Conservation (phyloP, 768 basidiomycete species). For the Lactarius pseudohatsudake region DNA sequence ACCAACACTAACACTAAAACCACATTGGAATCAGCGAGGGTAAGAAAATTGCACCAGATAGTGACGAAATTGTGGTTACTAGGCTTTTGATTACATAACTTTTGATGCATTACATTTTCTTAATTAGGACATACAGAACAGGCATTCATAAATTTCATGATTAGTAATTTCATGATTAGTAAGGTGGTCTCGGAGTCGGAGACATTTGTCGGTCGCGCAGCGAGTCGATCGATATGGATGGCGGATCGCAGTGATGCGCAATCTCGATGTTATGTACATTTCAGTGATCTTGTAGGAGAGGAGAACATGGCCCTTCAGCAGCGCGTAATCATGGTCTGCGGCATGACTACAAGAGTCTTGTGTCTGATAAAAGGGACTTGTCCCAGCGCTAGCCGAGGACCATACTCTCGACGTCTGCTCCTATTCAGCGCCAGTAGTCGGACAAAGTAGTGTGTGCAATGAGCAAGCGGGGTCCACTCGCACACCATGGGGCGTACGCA, state of each 20-base stretch:
- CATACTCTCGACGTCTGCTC: neutral
- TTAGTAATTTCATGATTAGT: no score
- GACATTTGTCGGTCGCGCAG: no score
- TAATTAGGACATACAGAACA: no score
- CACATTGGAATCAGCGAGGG: neutral
- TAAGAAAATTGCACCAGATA: neutral
- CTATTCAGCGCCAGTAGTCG: neutral
- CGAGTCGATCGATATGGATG: neutral
- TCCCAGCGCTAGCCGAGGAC: neutral
- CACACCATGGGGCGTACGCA: slow-evolving; percentile 17
- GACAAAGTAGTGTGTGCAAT: neutral
- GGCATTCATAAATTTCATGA: no score
- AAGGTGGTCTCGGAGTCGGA: no score
- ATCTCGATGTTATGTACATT: neutral
- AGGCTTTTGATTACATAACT: no score
- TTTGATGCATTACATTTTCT: no score
- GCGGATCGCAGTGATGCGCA: neutral
- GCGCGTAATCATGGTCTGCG: neutral
- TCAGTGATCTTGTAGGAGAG: neutral
- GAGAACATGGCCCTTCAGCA: neutral
- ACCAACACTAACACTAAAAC: slow-evolving; percentile 8
- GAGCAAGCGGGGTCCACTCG: neutral
- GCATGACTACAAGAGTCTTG: neutral
- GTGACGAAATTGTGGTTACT: neutral
- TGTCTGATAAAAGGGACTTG: neutral